Conservation (phyloP, 1,139 yeast species). For the Geotrichum citri-aurantii region DNA sequence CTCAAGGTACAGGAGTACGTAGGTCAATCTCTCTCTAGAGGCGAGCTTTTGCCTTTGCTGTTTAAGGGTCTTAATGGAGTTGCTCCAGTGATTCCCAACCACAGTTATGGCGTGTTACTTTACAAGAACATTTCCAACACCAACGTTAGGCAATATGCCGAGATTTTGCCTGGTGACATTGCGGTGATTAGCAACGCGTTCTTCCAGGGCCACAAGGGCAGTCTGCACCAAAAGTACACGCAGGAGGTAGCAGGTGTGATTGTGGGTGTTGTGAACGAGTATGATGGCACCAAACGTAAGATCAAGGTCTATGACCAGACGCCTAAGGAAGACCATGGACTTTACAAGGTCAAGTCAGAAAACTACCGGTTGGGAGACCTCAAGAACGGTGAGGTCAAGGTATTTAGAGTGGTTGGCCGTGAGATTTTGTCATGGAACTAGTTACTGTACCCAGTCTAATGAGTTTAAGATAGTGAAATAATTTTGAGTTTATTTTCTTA, state of each 20-base stretch:
- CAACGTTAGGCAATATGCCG: constrained; percentile 54
- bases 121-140: constrained; percentile 57
- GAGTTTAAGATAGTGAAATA: no score
- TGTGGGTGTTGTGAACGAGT: background rate
- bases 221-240: constrained; percentile 25
- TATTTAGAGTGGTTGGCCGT: constrained; percentile 47
- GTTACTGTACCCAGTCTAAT: background rate
- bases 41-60: constrained; percentile 31
- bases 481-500: no score
- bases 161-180: constrained; percentile 77
- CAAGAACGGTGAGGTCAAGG: constrained; percentile 72
- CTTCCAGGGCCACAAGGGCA: constrained; percentile 60
- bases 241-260: constrained; percentile 1
- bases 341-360: constrained; percentile 3
- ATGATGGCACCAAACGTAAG: background rate
- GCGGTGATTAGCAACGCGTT: constrained; percentile 68
- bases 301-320: background rate
- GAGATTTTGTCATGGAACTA: constrained; percentile 23
- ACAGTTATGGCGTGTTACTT: constrained; percentile 68
- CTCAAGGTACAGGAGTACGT: constrained; percentile 23
- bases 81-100: constrained; percentile 56
- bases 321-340: constrained; percentile 30
- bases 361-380: constrained; percentile 51
- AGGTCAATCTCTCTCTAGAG: constrained; percentile 22
- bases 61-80: constrained; percentile 28